Conservation (phyloP, 257 asterid species). For the Nicotiana noctiflora region DNA sequence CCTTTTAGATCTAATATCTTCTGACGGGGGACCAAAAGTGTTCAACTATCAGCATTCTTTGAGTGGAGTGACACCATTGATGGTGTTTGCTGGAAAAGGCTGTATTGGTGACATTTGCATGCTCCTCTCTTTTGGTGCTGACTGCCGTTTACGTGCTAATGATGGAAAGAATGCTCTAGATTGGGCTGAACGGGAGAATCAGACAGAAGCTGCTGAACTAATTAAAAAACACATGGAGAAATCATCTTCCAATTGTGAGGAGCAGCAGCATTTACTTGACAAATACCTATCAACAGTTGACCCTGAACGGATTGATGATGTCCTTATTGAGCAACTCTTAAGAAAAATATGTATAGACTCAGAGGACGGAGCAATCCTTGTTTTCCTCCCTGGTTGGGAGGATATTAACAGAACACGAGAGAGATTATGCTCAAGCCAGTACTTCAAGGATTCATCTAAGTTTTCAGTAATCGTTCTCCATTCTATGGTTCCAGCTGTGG, state of each 20-base stretch:
- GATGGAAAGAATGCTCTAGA: constrained; percentile 65
- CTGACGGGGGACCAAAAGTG: constrained; percentile 42
- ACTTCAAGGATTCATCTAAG: constrained; percentile 52
- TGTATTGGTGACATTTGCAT: constrained; percentile 66
- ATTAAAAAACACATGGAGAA: constrained; percentile 55
- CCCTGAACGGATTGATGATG: constrained; percentile 64
- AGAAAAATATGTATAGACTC: constrained; percentile 64
- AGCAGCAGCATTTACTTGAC: constrained; percentile 57
- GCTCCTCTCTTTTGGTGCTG: constrained; percentile 81
- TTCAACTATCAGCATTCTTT: constrained; percentile 68
- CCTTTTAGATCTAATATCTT: constrained; percentile 62
- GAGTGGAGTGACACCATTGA: constrained; percentile 74
- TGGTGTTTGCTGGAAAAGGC: constrained; percentile 84
- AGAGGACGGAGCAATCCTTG: constrained; percentile 71
- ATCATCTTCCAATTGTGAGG: constrained; percentile 29
- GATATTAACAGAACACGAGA: constrained; percentile 67
- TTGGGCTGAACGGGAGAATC: constrained; percentile 56
- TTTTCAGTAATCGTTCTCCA: constrained; percentile 63
- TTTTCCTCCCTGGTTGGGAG: constrained; percentile 97
- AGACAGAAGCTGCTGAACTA: constrained; percentile 56
- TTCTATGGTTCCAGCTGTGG: constrained; percentile 75
- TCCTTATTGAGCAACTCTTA: constrained; percentile 75
- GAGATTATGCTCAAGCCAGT: constrained; percentile 49
- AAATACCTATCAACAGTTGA: constrained; percentile 58
- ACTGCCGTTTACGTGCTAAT: constrained; percentile 45